These are phyloP conservation scores for Coemansia sp. DNA, from an alignment of 192 early-diverging fungal genomes.

Conservation along the genomic window DNA sequence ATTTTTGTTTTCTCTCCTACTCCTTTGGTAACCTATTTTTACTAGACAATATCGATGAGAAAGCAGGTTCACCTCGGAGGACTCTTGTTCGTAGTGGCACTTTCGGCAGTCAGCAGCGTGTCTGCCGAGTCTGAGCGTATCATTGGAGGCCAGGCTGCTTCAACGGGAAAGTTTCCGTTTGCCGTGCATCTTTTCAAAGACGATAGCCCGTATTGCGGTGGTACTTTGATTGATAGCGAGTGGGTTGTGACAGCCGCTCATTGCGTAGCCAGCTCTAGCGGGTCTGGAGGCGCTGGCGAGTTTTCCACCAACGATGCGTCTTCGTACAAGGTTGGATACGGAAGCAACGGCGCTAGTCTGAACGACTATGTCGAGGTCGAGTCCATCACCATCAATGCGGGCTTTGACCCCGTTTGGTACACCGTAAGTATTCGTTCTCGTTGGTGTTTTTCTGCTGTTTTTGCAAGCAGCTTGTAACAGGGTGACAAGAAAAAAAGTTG, in stretches of 20 bases:
- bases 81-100: neutral
- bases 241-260: conserved; percentile 57
- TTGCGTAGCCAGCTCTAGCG: conserved; percentile 30
- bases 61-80: neutral
- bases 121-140: conserved; percentile 20
- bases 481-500: too few relatives aligned
- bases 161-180: conserved; percentile 38
- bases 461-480: neutral
- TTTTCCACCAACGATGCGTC: conserved; percentile 15
- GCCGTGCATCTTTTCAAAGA: conserved; percentile 48
- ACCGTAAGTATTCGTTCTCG: conserved; percentile 33
- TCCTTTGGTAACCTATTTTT: too few relatives aligned
- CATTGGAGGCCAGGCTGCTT: conserved; percentile 38
- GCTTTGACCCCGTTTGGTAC: conserved; percentile 44
- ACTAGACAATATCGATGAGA: neutral
- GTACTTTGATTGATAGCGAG: conserved; percentile 36
- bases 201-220: conserved; percentile 41
- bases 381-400: conserved; percentile 34
- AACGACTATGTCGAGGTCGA: conserved; percentile 29
- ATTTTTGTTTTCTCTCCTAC: too few relatives aligned
- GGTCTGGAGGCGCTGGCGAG: conserved; percentile 19
- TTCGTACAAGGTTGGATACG: conserved; percentile 35
- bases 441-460: neutral
- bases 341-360: conserved; percentile 21
- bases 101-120: conserved; percentile 4